Base-by-base conservation (phyloP, 495 filamentous ascomycete genomes). In the Neurospora hispaniola region DNA sequence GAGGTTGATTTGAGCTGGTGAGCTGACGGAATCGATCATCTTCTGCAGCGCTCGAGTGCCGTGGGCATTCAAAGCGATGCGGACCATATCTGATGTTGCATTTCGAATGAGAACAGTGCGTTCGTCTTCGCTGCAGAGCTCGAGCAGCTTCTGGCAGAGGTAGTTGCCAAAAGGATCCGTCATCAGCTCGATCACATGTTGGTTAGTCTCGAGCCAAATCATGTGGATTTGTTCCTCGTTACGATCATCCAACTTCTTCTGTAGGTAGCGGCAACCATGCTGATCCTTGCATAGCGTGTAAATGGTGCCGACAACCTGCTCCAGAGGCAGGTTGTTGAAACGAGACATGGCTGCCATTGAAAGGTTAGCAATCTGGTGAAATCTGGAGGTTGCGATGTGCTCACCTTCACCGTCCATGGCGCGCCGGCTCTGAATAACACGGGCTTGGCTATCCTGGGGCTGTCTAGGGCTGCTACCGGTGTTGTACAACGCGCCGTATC, bases 101-200 rank as follows among this genome's bases (percentile, higher is more conserved):
- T 96, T 97, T 79, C 94, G 89, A 77, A 99, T 93, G 42, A 99
- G 86, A 38, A 90, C 90, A 68, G 95, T 98, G 68, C 96, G 93
- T 84, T 99, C 95, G 23, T 97, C 93, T 79, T 98, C 92, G 74
- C 90, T 94, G 78, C 94, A 93, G 80, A 90, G 94, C 80, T 99
- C 96, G 14, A 99, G 88, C 39, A 99, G 83, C 85, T 98, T 98
- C 84, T 99, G 96, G 84, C 93, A 97, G 62, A 99, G 89, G 77
- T 99, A 99, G 82, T 99, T 99, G 73, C 96, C 96, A 78, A 99
- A 98, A 5, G 95, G 96, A 85, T 99, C 95, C 66, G 93, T 98
- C 96, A 99, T 99, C 73, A 99, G 86, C 85, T 98, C 96, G 71
- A 95, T 89, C 31, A 99, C 93, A 80, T 98, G 93, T 73, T 91